Percentiles rank a stretch among this genome's conserved stretches.
Evolutionary conservation across 2,329 filamentous ascomycete species (phyloP).

Genomic region (Sclerotiophoma versabilis): DNA sequence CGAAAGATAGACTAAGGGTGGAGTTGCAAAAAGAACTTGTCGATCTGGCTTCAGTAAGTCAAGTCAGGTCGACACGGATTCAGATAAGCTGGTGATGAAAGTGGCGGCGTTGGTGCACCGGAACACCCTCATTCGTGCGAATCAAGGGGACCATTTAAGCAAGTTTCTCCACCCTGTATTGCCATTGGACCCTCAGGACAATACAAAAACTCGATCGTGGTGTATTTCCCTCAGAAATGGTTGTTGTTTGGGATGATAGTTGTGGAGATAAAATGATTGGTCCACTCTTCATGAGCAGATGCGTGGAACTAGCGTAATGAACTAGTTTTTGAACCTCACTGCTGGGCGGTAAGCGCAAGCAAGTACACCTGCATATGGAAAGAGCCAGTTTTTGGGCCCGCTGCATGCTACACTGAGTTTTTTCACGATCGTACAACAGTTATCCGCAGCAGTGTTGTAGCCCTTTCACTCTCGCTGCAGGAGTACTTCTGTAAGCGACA

Average conservation of each 20-base stretch:
- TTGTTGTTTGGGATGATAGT: constrained; percentile 3
- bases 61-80: constrained; percentile 3
- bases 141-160: not conserved
- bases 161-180: not conserved
- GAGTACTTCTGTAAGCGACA: not conserved
- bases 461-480: constrained; percentile 2
- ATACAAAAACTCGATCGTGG: not conserved
- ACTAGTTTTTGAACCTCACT: constrained; percentile 9
- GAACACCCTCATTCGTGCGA: not conserved
- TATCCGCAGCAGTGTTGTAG: not conserved
- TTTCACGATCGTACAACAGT: not conserved
- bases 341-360: constrained; percentile 6
- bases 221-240: not conserved
- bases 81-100: constrained; percentile 2
- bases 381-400: not conserved
- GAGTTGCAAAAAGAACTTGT: not conserved
- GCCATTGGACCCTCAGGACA: not conserved
- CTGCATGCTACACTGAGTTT: not conserved
- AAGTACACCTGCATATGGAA: constrained; percentile 11
- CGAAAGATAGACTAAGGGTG: not conserved
- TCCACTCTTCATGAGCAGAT: not conserved
- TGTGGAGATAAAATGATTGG: constrained; percentile 7
- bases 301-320: not conserved
- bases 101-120: constrained; percentile 1
- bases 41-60: constrained; percentile 2